These are phyloP conservation scores for Penicillium pulvis DNA, from an alignment of 495 filamentous ascomycete species.

Conservation along the genomic window DNA sequence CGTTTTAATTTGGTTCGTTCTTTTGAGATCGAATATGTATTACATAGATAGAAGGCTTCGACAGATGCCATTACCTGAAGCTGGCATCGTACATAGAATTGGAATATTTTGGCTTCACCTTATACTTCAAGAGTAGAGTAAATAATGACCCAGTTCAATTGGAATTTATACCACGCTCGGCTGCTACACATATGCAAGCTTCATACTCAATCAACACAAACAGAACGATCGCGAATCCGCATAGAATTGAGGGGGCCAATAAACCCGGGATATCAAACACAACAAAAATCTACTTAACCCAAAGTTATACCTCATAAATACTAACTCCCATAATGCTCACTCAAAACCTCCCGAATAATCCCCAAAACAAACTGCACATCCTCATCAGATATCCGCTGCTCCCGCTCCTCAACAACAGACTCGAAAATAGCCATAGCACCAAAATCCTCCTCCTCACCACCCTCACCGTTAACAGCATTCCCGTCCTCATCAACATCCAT, in stretches of 20 bases:
- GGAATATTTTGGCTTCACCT: not conserved
- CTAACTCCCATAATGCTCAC: constrained; percentile 19
- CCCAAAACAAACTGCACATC: constrained; percentile 37
- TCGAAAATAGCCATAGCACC: constrained; percentile 43
- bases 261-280: constrained; percentile 14
- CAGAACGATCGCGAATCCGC: not conserved
- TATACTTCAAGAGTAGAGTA: not conserved
- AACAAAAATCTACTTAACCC: not conserved
- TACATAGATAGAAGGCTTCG: not conserved
- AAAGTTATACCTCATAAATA: not conserved
- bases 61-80: not conserved
- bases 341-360: constrained; percentile 41
- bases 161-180: too few relatives aligned
- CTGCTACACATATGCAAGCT: too few relatives aligned
- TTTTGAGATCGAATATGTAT: not conserved
- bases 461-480: constrained; percentile 26
- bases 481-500: constrained; percentile 31
- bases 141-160: too few relatives aligned
- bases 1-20: constrained; percentile 1
- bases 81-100: constrained; percentile 1
- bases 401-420: constrained; percentile 48
- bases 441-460: constrained; percentile 35
- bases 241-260: constrained; percentile 1
- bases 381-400: constrained; percentile 40
- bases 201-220: too few relatives aligned